phyloP scores from a whole-genome alignment of 768 basidiomycete species.

The Clathrus columnatus region DNA sequence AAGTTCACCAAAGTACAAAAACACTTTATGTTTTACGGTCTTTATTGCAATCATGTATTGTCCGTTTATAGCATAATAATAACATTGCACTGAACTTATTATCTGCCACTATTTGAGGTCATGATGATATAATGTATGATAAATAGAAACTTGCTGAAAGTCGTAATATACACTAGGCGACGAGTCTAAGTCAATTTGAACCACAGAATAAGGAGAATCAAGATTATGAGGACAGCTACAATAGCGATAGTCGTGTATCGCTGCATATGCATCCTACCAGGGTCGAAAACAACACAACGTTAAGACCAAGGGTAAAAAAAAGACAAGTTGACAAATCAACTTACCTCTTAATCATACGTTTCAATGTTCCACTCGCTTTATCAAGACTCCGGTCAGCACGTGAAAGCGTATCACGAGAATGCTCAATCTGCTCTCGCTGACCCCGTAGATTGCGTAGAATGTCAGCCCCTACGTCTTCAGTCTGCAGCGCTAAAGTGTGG shows the following conservation, averaged over 20 bases:
- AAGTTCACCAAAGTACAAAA: too few relatives aligned
- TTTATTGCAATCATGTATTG: too few relatives aligned
- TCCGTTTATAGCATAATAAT: too few relatives aligned
- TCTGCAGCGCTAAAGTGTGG: conserved; percentile 89
- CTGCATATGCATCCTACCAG: conserved; percentile 92
- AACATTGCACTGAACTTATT: too few relatives aligned
- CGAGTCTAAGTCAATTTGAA: conserved; percentile 51
- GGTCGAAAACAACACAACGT: conserved; percentile 12
- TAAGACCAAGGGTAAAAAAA: conserved; percentile 19
- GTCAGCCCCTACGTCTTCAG: conserved; percentile 90
- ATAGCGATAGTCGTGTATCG: conserved; percentile 82
- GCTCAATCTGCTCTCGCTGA: conserved; percentile 93
- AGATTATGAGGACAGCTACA: conserved; percentile 71
- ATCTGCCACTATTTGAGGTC: too few relatives aligned
- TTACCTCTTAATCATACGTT: conserved; percentile 92
- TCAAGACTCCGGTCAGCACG: conserved; percentile 81
- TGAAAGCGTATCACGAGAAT: conserved; percentile 79
- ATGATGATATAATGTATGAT: not conserved
- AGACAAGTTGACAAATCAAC: conserved; percentile 20
- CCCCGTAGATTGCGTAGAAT: conserved; percentile 76
- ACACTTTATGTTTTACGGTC: too few relatives aligned
- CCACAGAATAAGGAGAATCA: conserved; percentile 77
- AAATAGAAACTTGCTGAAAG: not conserved
- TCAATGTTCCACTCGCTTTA: conserved; percentile 83
- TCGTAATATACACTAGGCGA: not conserved